Percentiles rank a stretch among this genome's conserved stretches.
Evolutionary conservation across 2,329 filamentous ascomycete genomes (phyloP).

Genomic region (Torrubiella hemipterigena): DNA sequence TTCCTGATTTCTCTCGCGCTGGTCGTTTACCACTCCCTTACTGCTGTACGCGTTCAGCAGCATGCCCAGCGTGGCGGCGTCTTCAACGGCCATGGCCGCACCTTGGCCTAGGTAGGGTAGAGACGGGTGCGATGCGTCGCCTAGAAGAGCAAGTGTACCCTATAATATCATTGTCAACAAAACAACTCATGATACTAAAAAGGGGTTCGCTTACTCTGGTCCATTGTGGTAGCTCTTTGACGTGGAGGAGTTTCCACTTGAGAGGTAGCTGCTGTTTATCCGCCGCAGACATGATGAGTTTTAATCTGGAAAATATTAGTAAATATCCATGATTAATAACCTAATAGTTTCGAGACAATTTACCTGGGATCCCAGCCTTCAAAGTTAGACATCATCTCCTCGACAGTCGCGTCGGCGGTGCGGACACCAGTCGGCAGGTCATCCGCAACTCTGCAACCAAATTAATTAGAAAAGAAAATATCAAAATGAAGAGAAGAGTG

Average conservation of each 20-base stretch:
- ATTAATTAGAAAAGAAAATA: neutral
- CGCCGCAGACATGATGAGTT: slow-evolving; percentile 2
- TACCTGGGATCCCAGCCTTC: slow-evolving; percentile 2
- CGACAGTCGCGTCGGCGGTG: neutral
- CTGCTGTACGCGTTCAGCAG: slow-evolving; percentile 12
- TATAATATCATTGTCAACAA: neutral
- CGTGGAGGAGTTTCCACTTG: slow-evolving; percentile 4
- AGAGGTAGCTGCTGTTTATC: neutral
- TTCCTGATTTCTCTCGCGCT: neutral
- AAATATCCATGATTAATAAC: neutral
- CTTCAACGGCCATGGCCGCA: slow-evolving; percentile 12
- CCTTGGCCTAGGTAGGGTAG: slow-evolving; percentile 11
- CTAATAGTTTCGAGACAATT: neutral
- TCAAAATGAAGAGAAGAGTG: neutral
- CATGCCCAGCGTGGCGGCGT: slow-evolving; percentile 9
- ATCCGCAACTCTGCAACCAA: slow-evolving; percentile 1
- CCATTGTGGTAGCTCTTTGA: slow-evolving; percentile 3
- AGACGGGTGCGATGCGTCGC: slow-evolving; percentile 4
- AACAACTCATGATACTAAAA: neutral
- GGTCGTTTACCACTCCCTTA: neutral
- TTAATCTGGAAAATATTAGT: neutral
- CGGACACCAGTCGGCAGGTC: slow-evolving; percentile 2
- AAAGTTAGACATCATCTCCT: slow-evolving; percentile 3
- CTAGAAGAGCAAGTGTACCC: neutral
- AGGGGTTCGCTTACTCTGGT: slow-evolving; percentile 2